Evolutionary conservation across 108 stramenopile genomes (phyloP).

Genomic region (Poteriospumella lacustris): DNA sequence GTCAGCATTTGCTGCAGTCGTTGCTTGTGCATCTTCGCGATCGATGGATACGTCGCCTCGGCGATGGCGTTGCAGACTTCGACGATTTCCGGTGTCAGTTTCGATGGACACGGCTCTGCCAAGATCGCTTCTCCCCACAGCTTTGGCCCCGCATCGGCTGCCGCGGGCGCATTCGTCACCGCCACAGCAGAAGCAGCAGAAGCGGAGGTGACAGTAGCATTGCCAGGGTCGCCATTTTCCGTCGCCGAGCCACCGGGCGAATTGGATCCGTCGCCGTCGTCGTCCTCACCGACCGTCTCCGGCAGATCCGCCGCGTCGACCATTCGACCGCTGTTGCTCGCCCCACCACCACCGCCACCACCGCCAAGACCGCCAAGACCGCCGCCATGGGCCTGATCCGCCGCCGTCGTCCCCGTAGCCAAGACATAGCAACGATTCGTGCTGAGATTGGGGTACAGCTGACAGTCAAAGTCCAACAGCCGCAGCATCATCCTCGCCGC

Average conservation of each 20-base stretch:
- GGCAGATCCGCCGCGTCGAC: neutral
- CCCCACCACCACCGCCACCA: too few species aligned
- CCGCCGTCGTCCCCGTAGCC: neutral
- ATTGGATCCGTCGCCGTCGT: neutral
- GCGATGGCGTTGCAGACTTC: neutral
- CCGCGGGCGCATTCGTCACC: too few species aligned
- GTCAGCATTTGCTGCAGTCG: neutral
- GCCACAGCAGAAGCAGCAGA: too few species aligned
- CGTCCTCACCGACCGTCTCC: neutral
- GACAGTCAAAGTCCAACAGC: constrained; percentile 18
- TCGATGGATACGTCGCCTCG: neutral
- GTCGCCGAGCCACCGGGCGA: neutral
- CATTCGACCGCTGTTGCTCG: too few species aligned
- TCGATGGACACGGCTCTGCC: too few species aligned
- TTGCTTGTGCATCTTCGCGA: neutral
- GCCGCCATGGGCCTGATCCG: too few species aligned
- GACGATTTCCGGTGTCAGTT: neutral
- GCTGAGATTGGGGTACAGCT: neutral
- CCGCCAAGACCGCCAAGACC: too few species aligned
- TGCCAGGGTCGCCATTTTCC: too few species aligned
- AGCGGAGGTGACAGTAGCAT: too few species aligned
- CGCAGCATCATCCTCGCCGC: constrained; percentile 16
- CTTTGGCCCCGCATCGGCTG: too few species aligned
- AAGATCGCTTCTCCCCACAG: too few species aligned
- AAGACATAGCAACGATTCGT: neutral